phyloP scores from a whole-genome alignment of 768 basidiomycete species.

The Tubosaeta sp. region DNA sequence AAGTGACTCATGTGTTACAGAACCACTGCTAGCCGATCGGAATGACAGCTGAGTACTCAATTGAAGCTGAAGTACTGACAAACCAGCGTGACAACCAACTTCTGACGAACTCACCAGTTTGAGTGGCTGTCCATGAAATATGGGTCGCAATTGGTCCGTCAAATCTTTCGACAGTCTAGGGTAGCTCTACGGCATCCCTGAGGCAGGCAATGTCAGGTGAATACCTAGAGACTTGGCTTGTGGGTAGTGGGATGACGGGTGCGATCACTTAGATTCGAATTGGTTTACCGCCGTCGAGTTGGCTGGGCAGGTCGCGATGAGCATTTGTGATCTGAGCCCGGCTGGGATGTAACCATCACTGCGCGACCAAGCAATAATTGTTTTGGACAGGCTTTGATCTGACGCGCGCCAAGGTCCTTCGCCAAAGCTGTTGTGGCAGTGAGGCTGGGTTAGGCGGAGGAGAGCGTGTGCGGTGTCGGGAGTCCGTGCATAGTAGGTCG shows the following conservation, averaged over 20 bases:
- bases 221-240: constrained; percentile 87
- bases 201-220: constrained; percentile 66
- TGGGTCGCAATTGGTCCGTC: constrained; percentile 85
- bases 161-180: constrained; percentile 69
- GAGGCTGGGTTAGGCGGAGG: no score
- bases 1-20: no score
- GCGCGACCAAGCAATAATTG: not conserved
- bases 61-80: no score
- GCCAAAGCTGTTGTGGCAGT: no score
- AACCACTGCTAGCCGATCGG: no score
- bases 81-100: no score
- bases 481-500: no score
- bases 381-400: no score
- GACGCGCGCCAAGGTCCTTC: no score
- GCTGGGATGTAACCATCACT: constrained; percentile 4
- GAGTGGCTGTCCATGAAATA: constrained; percentile 46
- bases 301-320: constrained; percentile 71
- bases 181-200: constrained; percentile 43
- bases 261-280: constrained; percentile 83
- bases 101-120: no score
- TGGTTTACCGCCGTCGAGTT: constrained; percentile 56
- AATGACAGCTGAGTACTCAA: no score
- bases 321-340: constrained; percentile 80
- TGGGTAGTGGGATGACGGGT: constrained; percentile 77
- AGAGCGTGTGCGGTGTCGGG: no score